Evolutionary conservation across 257 asterid genomes (phyloP).

Genomic region (Fraxinus quadrangulata): DNA sequence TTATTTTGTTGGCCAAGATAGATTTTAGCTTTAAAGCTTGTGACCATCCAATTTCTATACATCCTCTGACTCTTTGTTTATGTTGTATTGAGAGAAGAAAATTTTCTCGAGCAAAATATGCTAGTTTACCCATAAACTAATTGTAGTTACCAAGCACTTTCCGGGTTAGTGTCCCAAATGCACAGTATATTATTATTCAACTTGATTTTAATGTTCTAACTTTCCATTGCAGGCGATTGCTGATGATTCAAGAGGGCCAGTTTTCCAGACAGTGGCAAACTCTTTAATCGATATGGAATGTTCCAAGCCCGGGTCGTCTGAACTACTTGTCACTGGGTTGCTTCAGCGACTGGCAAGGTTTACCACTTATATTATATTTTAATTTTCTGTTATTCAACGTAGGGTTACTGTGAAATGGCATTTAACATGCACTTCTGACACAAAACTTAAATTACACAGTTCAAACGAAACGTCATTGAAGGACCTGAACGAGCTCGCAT

Average conservation of each 20-base stretch:
- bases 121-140: neutral
- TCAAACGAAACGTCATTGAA: conserved; percentile 80
- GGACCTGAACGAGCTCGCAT: conserved; percentile 81
- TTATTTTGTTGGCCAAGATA: neutral
- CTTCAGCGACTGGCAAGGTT: conserved; percentile 89
- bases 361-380: conserved; percentile 20
- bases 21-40: neutral
- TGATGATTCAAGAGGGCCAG: conserved; percentile 63
- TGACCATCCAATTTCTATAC: neutral
- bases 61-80: neutral
- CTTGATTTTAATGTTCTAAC: neutral
- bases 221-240: conserved; percentile 46
- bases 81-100: neutral
- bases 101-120: neutral
- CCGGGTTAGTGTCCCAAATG: neutral
- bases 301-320: conserved; percentile 74
- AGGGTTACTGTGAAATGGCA: conserved; percentile 7
- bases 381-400: conserved; percentile 9
- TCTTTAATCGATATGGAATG: conserved; percentile 83
- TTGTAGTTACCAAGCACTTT: neutral
- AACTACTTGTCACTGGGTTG: conserved; percentile 69
- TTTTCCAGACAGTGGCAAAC: conserved; percentile 56
- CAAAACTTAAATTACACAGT: conserved; percentile 45
- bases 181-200: neutral
- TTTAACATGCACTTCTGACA: conserved; percentile 25